These are phyloP conservation scores for Mycena citricolor DNA, from an alignment of 1,284 basidiomycete genomes.

Conservation along the genomic window DNA sequence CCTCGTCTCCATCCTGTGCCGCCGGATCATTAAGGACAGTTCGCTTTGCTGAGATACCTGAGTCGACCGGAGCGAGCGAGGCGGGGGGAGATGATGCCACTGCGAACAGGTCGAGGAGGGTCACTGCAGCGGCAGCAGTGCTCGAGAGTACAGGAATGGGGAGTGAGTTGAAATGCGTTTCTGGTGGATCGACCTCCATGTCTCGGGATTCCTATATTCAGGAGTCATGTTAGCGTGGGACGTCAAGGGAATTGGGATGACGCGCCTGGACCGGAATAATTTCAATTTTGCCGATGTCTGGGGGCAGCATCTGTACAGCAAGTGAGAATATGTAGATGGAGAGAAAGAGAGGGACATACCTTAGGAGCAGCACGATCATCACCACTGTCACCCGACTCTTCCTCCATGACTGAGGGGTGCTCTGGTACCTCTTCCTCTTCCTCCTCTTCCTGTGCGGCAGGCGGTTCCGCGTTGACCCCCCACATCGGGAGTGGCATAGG, in stretches of 20 bases:
- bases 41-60: conserved; percentile 1
- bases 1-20: conserved; percentile 5
- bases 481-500: conserved; percentile 74
- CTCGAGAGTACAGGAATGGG: too few relatives aligned
- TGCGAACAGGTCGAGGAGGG: conserved; percentile 21
- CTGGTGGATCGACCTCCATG: conserved; percentile 16
- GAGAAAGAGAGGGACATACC: conserved; percentile 1
- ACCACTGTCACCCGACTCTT: conserved; percentile 60
- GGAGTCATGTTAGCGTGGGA: too few relatives aligned
- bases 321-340: background rate
- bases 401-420: conserved; percentile 58
- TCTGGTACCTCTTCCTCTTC: conserved; percentile 55
- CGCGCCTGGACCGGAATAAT: too few relatives aligned
- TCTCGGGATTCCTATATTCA: too few relatives aligned
- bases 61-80: background rate
- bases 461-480: conserved; percentile 64
- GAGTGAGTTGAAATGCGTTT: too few relatives aligned
- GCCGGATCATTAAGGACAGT: background rate
- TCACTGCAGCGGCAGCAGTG: conserved; percentile 17
- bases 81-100: conserved; percentile 18
- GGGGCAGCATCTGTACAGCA: too few relatives aligned
- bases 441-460: conserved; percentile 47
- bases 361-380: conserved; percentile 3
- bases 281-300: too few relatives aligned
- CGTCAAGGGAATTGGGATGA: too few relatives aligned